phyloP scores from a whole-genome alignment of 257 asterid species.

The Fraxinus anomala region DNA sequence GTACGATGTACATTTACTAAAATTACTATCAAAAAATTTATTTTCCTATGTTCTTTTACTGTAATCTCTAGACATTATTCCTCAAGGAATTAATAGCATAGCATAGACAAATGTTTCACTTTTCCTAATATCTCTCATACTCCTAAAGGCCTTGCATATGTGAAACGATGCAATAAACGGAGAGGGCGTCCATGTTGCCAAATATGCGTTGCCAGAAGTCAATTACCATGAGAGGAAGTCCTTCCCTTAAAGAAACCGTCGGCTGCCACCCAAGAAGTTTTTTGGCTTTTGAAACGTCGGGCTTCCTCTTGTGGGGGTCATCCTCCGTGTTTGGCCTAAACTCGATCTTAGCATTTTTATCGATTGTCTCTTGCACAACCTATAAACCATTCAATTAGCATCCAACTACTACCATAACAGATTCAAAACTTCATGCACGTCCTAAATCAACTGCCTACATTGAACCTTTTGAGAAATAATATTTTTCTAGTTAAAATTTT shows the following conservation, averaged over 20 bases:
- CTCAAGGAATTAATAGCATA: too few species aligned
- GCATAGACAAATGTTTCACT: too few species aligned
- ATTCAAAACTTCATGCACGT: too few species aligned
- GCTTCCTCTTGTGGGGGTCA: constrained; percentile 90
- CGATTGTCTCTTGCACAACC: constrained; percentile 86
- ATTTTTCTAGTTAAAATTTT: neutral
- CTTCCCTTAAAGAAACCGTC: constrained; percentile 58
- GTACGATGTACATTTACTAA: too few species aligned
- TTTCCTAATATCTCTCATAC: too few species aligned
- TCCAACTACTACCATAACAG: neutral
- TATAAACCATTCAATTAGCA: constrained; percentile 14
- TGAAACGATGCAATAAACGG: too few species aligned
- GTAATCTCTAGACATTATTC: too few species aligned
- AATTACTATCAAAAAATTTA: too few species aligned
- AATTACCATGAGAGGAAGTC: constrained; percentile 76
- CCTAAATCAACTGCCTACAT: neutral
- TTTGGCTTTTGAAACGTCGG: constrained; percentile 79
- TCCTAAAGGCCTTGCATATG: too few species aligned
- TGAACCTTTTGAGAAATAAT: neutral
- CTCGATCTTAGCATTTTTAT: constrained; percentile 74
- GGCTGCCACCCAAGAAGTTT: constrained; percentile 81
- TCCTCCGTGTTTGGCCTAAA: constrained; percentile 77
- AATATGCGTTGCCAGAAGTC: constrained; percentile 73
- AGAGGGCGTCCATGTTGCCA: constrained; percentile 23
- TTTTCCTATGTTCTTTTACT: too few species aligned